Conservation (phyloP, 2,329 filamentous ascomycete species). For the Shiraia bambusicola region DNA sequence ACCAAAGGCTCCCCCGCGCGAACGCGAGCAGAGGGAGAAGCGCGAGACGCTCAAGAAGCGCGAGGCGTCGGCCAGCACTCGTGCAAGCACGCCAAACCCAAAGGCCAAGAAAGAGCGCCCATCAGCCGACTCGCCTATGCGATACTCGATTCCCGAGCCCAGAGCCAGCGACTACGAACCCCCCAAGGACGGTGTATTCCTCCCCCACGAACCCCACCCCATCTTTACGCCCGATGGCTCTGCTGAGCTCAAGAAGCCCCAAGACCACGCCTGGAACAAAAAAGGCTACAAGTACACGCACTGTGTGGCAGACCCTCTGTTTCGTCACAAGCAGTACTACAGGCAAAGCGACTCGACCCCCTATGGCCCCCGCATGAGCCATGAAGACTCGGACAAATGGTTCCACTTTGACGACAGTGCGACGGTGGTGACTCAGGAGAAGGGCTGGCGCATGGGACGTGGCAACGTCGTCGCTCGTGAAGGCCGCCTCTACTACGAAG, state of each 20-base stretch:
- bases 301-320: conserved; percentile 84
- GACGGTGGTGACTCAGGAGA: conserved; percentile 80
- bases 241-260: conserved; percentile 50
- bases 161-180: conserved; percentile 52
- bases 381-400: conserved; percentile 84
- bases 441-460: conserved; percentile 87
- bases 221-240: conserved; percentile 46
- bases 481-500: conserved; percentile 92
- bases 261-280: conserved; percentile 63
- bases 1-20: conserved; percentile 40
- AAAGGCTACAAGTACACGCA: conserved; percentile 83
- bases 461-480: conserved; percentile 89
- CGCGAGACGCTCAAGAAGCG: conserved; percentile 57
- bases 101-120: conserved; percentile 43
- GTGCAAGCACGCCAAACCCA: conserved; percentile 44
- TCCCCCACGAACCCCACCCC: conserved; percentile 50
- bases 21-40: conserved; percentile 53
- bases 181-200: conserved; percentile 51
- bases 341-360: conserved; percentile 84
- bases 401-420: conserved; percentile 78
- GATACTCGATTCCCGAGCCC: conserved; percentile 54
- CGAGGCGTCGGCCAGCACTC: conserved; percentile 47
- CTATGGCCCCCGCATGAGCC: conserved; percentile 81
- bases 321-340: conserved; percentile 85
- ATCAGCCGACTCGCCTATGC: conserved; percentile 50